Evolutionary conservation across 768 basidiomycete genomes (phyloP), one percentile per base, ranked within the genome.

Genomic region (Mycena maculata): DNA sequence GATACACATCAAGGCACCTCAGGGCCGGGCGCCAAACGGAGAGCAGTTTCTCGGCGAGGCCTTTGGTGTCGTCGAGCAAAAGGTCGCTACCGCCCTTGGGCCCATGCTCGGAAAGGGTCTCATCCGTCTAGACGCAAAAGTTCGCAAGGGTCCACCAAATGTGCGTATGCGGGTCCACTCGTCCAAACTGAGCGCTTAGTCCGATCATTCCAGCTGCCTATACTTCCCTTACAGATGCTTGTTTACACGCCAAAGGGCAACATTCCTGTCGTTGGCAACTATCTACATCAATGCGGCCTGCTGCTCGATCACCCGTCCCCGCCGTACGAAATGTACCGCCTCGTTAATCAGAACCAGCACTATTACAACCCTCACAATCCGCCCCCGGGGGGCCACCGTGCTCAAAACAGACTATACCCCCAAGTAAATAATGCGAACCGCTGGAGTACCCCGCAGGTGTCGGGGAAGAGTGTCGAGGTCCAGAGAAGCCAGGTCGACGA

Each of bases 161-260:
- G 93, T 92, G 81, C 79, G 88, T 78, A 50, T 65, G 69, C 27
- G 22, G 54, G 4, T 22, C 41, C 4, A 13, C 53, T 58, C 63
- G 16, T 67, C 59, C 58, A 67, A 63, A 70, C 70, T 59, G 71
- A 60, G 71, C 59, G 56, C 33, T 63, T 73, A 68, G 67, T 41
- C 72, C 45, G 33, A 39, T 44, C 31, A 57, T 56, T 65, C 12
- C 77, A 96, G 94, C 84, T 92, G 57, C 92, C 93, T 52, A 93
- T 95, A 60, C 83, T 97, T 48, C 88, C 90, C 23, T 84, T 98
- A 20, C 91, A 92, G 74, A 86, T 98, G 78, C 87, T 98, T 41
- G 89, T 98, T 31, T 97, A 93, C 79, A 97, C 97, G 7, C 94
- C 95, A 6, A 98, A 97, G 77, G 93, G 94, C 33, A 96, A 98